Evolutionary conservation across 257 asterid genomes (phyloP).

Genomic region (Parsonsia alboflavescens): DNA sequence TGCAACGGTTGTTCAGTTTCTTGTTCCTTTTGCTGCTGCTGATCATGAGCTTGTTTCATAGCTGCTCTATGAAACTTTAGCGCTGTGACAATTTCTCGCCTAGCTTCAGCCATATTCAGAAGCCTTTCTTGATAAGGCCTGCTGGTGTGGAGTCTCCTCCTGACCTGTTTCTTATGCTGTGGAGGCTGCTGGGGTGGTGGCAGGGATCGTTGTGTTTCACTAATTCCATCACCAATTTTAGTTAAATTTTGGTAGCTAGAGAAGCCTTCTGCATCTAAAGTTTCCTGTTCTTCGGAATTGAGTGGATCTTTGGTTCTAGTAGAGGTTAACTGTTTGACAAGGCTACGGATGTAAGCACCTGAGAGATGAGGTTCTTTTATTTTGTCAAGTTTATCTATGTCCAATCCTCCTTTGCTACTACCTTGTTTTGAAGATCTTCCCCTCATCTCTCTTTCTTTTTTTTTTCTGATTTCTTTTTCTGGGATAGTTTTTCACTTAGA

Average conservation of each 20-base stretch:
- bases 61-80: conserved; percentile 92
- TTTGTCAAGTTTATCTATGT: conserved; percentile 40
- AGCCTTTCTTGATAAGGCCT: conserved; percentile 96
- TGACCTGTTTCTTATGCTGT: conserved; percentile 66
- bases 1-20: conserved; percentile 30
- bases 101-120: conserved; percentile 96
- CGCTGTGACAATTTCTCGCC: conserved; percentile 92
- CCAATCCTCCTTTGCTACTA: conserved; percentile 34
- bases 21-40: conserved; percentile 35
- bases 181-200: conserved; percentile 19
- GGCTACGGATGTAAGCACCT: conserved; percentile 89
- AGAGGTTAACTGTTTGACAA: conserved; percentile 80
- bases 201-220: conserved; percentile 26
- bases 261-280: conserved; percentile 40
- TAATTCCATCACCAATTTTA: conserved; percentile 25
- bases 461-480: conserved; percentile 6
- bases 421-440: conserved; percentile 67
- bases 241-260: conserved; percentile 32
- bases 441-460: conserved; percentile 42
- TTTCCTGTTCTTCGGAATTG: conserved; percentile 36
- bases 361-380: conserved; percentile 62
- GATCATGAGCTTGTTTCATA: conserved; percentile 63
- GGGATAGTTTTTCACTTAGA: conserved; percentile 5
- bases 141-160: conserved; percentile 88
- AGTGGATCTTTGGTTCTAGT: conserved; percentile 63